These are phyloP conservation scores for Cystobasidium ongulense DNA, from an alignment of 768 basidiomycete species.

Conservation along the genomic window DNA sequence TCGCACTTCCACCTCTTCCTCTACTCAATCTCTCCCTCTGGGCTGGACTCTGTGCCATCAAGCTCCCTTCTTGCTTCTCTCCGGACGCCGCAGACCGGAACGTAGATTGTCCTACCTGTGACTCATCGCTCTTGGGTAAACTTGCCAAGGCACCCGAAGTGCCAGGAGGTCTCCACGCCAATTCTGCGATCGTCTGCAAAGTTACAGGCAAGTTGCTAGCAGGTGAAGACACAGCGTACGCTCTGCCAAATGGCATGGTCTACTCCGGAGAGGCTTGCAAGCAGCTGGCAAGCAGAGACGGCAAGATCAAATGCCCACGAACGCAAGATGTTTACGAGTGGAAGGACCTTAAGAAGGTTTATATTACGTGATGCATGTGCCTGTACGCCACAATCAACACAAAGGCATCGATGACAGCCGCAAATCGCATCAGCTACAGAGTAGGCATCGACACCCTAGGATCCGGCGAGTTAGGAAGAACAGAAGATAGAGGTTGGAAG, in stretches of 20 bases:
- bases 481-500: no score
- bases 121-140: conserved; percentile 59
- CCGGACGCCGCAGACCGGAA: conserved; percentile 26
- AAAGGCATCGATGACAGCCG: no score
- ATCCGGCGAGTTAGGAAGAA: no score
- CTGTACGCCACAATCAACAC: no score
- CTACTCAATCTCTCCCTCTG: conserved; percentile 79
- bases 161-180: conserved; percentile 85
- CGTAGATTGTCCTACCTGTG: conserved; percentile 81
- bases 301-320: conserved; percentile 49
- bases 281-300: neutral
- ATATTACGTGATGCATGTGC: conserved; percentile 64
- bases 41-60: conserved; percentile 82
- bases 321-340: conserved; percentile 61
- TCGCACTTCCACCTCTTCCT: conserved; percentile 77
- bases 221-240: conserved; percentile 84
- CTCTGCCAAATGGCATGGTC: conserved; percentile 80
- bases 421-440: no score
- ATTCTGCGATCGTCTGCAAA: conserved; percentile 87
- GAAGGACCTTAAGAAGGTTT: conserved; percentile 70
- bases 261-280: conserved; percentile 63
- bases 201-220: conserved; percentile 92
- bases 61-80: conserved; percentile 70
- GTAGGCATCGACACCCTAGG: no score
- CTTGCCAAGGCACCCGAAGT: conserved; percentile 66